phyloP scores from a whole-genome alignment of 495 filamentous ascomycete genomes.

The Peziza echinospora region DNA sequence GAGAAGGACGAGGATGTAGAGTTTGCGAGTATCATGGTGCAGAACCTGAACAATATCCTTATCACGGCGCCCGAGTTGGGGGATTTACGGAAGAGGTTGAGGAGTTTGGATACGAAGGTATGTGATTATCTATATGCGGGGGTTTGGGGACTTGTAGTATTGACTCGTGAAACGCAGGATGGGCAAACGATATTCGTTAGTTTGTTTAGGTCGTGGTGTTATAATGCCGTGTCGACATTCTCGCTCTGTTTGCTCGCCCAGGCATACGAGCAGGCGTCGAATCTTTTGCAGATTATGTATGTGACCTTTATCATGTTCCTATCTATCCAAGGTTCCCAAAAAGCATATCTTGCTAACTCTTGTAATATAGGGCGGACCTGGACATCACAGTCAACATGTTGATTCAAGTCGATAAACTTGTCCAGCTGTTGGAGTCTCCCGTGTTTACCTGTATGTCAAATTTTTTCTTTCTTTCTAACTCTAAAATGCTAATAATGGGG shows the following conservation, averaged over 20 bases:
- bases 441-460: conserved; percentile 69
- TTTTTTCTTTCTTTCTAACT: neutral
- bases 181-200: conserved; percentile 89
- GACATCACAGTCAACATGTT: conserved; percentile 99
- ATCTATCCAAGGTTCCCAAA: neutral
- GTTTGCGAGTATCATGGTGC: conserved; percentile 98
- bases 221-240: conserved; percentile 95
- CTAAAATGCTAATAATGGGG: neutral
- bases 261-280: conserved; percentile 95
- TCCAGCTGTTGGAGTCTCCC: conserved; percentile 89
- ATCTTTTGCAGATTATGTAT: conserved; percentile 88
- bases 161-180: too few relatives aligned
- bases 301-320: conserved; percentile 8
- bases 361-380: conserved; percentile 54
- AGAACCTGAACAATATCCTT: conserved; percentile 96
- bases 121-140: too few relatives aligned
- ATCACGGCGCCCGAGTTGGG: conserved; percentile 91
- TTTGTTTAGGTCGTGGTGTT: conserved; percentile 91
- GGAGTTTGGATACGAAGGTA: conserved; percentile 75
- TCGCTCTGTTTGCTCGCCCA: conserved; percentile 89
- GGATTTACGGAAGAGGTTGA: conserved; percentile 69
- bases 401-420: conserved; percentile 97
- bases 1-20: conserved; percentile 97
- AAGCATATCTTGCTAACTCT: conserved; percentile 23
- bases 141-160: conserved; percentile 15